Conservation (phyloP, 371 early-diverging fungal species). For the Parasitella parasitica region DNA sequence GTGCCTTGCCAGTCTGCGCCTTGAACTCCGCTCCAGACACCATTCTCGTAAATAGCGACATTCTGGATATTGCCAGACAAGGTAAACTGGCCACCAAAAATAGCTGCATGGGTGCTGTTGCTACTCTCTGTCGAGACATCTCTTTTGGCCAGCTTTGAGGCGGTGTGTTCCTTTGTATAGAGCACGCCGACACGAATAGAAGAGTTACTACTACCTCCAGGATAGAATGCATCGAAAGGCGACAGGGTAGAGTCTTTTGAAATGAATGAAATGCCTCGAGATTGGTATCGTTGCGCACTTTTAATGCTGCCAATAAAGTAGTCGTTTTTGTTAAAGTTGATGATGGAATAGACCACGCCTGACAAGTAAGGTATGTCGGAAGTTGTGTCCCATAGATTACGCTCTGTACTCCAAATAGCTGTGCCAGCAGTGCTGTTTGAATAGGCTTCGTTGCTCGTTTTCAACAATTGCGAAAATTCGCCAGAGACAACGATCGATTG, state of each 20-base stretch:
- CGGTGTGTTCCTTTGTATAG: background rate
- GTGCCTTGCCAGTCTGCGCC: conserved; percentile 43
- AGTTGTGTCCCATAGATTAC: conserved; percentile 8
- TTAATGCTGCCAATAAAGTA: conserved; percentile 41
- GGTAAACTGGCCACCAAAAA: conserved; percentile 46
- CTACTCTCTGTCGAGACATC: conserved; percentile 15
- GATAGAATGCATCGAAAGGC: conserved; percentile 33
- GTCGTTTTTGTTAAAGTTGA: background rate
- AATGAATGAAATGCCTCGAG: conserved; percentile 38
- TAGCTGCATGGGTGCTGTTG: conserved; percentile 7
- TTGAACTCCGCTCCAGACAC: conserved; percentile 38
- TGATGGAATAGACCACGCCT: conserved; percentile 21
- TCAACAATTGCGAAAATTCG: conserved; percentile 17
- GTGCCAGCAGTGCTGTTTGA: conserved; percentile 22
- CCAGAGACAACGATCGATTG: conserved; percentile 33
- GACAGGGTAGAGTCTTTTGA: conserved; percentile 6
- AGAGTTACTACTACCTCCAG: conserved; percentile 10
- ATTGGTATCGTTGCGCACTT: conserved; percentile 35
- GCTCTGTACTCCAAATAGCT: conserved; percentile 31
- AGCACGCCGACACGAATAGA: conserved; percentile 33
- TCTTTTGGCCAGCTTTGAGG: background rate
- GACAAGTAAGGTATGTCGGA: conserved; percentile 24
- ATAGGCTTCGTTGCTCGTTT: background rate
- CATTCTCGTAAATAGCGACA: conserved; percentile 43
- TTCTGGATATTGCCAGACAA: conserved; percentile 32